Conservation (phyloP, 2,329 filamentous ascomycete genomes). For the Aureobasidium lini region DNA sequence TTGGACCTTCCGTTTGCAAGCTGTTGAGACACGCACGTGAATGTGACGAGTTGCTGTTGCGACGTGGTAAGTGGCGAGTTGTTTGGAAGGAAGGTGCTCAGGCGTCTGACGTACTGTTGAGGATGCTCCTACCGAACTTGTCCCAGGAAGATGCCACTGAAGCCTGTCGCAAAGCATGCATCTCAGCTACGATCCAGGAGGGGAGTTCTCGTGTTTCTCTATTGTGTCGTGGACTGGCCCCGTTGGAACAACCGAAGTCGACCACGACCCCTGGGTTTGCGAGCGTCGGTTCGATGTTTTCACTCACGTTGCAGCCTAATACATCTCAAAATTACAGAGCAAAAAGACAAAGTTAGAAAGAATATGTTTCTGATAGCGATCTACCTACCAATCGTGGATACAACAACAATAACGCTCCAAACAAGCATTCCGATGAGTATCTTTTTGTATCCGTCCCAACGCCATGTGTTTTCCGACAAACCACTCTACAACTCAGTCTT, state of each 20-base stretch:
- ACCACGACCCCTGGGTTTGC: too few relatives aligned
- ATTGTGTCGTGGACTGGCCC: too few relatives aligned
- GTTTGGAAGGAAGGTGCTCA: neutral
- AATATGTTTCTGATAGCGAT: neutral
- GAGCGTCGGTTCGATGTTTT: too few relatives aligned
- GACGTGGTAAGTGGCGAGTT: neutral
- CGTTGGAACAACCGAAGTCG: too few relatives aligned
- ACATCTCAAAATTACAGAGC: too few relatives aligned
- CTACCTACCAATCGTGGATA: slow-evolving; percentile 5
- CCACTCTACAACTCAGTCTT: slow-evolving; percentile 21
- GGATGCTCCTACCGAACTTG: too few relatives aligned
- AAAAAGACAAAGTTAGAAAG: neutral
- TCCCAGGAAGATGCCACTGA: too few relatives aligned
- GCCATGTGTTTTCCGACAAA: neutral
- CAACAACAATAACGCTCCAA: neutral
- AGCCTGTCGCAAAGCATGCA: too few relatives aligned
- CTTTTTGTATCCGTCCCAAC: slow-evolving; percentile 2
- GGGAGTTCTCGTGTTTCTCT: too few relatives aligned
- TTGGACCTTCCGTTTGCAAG: slow-evolving; percentile 1
- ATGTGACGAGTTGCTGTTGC: neutral
- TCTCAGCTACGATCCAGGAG: too few relatives aligned
- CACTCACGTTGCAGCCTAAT: too few relatives aligned
- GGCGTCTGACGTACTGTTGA: too few relatives aligned
- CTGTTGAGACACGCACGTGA: neutral
- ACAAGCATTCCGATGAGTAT: neutral